Evolutionary conservation across 2,329 filamentous ascomycete genomes (phyloP), one percentile per base, ranked within the genome.

Genomic region (Xylaria sp.): DNA sequence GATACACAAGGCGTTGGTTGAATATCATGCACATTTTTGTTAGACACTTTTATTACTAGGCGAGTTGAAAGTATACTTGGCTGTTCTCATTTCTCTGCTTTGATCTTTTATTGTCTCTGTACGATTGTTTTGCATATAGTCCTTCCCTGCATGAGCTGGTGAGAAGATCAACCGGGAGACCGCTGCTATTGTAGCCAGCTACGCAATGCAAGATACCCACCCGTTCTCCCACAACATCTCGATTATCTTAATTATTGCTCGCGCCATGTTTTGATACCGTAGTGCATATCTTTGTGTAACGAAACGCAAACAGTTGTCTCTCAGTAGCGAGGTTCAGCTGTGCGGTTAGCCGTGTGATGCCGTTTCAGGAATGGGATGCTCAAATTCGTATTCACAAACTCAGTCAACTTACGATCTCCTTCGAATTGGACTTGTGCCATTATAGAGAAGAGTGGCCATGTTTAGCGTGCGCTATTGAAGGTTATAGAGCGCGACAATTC

Each of bases 141-240:
- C 50, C 37, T 55, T 51, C 7, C 25, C 14, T 52, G 54, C 47
- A 45, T 23, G 19, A 17, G 40, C 54, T 49, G 37, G 21, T 38
- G 15, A 23, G 28, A 31, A 31, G 9, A 37, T 21, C 51, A 35
- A 42, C 47, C 25, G 25, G 25, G n/a, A 9, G 14, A 35, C 19
- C 42, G 15, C 19, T 25, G 15, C 17, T n/a, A 51, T 37, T 9
- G 15, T 45, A 52, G 56, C 45, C 54, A 58, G 54, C 45, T 46
- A 57, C 40, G 51, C n/a, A 52, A 58, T 61, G 50, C 54, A 40
- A 64, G 62, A 64, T 64, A 64, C 58, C 62, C 58, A 55, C 33
- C 50, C 54, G 17, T 52, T 61, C 25, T 1, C 58, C 19, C 17
- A 12, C 45, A 3, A 11, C 1, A 52, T 55, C 25, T 19, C 51